Evolutionary conservation across 345 rosid genomes (phyloP).

Genomic region (Linum lewisii): DNA sequence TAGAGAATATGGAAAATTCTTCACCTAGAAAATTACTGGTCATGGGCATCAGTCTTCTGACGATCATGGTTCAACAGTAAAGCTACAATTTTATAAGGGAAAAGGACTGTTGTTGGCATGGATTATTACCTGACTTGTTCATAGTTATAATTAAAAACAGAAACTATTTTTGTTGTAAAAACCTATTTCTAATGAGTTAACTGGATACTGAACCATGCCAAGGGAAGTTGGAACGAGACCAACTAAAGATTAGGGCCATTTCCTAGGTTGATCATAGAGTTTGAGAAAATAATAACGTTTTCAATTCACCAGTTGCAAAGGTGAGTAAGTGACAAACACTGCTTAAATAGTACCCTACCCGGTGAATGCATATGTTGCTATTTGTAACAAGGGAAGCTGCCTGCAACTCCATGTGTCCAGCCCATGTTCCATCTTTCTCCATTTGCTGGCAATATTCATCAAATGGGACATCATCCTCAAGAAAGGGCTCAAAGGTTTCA

Average conservation of each 20-base stretch:
- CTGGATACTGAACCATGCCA: not conserved
- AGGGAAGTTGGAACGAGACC: not conserved
- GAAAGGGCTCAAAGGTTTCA: constrained; percentile 78
- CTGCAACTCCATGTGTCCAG: constrained; percentile 92
- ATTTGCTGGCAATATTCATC: constrained; percentile 74
- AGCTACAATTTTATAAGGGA: no score
- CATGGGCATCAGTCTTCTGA: no score
- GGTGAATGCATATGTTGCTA: constrained; percentile 77
- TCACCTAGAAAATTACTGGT: not conserved
- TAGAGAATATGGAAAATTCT: not conserved
- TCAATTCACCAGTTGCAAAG: not conserved
- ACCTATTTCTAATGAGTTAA: not conserved
- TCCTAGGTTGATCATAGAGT: not conserved
- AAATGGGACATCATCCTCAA: constrained; percentile 84
- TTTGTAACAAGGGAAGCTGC: constrained; percentile 86
- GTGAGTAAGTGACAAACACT: not conserved
- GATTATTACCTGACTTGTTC: no score
- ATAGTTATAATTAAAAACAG: not conserved
- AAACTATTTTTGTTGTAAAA: not conserved
- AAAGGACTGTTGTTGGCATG: no score
- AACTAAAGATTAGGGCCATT: not conserved
- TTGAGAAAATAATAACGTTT: not conserved
- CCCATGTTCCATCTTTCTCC: constrained; percentile 92
- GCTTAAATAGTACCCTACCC: constrained; percentile 30
- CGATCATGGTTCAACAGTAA: no score